Base-by-base conservation (phyloP, 2,329 filamentous ascomycete species). In the Chaetomium globosum region DNA sequence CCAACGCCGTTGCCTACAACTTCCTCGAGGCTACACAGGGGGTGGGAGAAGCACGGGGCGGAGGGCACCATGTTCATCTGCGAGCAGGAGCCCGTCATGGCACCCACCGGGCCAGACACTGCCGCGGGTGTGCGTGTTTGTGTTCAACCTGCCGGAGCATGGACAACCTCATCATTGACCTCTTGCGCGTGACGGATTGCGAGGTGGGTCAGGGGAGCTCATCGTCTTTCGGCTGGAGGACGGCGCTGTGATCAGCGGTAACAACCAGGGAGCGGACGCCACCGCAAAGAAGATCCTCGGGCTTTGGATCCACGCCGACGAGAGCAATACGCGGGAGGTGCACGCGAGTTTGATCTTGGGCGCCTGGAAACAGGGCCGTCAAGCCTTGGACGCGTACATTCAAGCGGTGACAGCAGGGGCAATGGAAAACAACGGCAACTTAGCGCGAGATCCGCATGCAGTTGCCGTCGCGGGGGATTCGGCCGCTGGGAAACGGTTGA, bases 51-150 rank as follows among this genome's bases (percentile, higher is more conserved):
- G 80, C 86, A 85, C 54, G 90, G 89, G 63, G 85, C 93, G 12
- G 93, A 97, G 77, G 95, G 95, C 48, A 91, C 92, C 13, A 81
- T 98, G 69, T 99, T 98, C 76, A 86, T 98, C 61, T 96, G 91
- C 80, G 84, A 90, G 69, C 83, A 86, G 74, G 76, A 78, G 70
- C 82, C 78, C 68, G 67, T 80, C 71, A 71, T 75, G 2, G 74
- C 76, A 3, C 77, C 75, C 31, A 66, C 69, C 73, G 63, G 63
- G 75, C 73, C 70, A 77, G 39, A 74, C 77, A 56, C 43, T 79
- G 57, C 75, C 80, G 43, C 74, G 80, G 19, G 80, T 81, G 26
- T 87, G 87, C 78, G 84, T 91, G 19, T 90, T 93, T 71, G 82
- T 94, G 7, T 81, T 94, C 67, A 93, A 92, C 77, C 83, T n/a